Evolutionary conservation across 495 filamentous ascomycete species (phyloP).

Genomic region (Penicillium bovifimosum): DNA sequence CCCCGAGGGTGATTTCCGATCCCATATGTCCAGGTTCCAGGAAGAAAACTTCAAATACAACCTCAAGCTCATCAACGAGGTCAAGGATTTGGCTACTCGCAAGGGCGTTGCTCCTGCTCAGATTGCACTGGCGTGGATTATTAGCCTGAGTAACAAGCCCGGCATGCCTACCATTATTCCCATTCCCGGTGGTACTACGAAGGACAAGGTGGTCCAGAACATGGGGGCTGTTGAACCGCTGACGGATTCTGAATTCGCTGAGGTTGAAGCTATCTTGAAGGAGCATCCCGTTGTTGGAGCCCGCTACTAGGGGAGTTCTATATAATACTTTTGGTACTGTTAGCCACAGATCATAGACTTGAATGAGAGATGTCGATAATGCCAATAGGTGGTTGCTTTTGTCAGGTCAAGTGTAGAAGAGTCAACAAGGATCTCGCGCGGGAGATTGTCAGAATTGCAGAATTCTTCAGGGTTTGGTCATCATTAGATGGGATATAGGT

Average conservation of each 20-base stretch:
- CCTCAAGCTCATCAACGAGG: slow-evolving; percentile 58
- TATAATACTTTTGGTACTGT: not conserved
- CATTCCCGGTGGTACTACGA: slow-evolving; percentile 65
- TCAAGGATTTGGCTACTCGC: slow-evolving; percentile 59
- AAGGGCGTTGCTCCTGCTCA: slow-evolving; percentile 72
- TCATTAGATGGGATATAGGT: slow-evolving; percentile 13
- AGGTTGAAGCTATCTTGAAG: slow-evolving; percentile 41
- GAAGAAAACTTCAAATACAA: slow-evolving; percentile 68
- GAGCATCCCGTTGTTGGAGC: slow-evolving; percentile 33
- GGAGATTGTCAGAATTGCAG: slow-evolving; percentile 55
- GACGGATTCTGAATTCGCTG: slow-evolving; percentile 39
- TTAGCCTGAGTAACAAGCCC: slow-evolving; percentile 46
- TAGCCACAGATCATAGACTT: slow-evolving; percentile 1
- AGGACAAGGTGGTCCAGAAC: slow-evolving; percentile 44
- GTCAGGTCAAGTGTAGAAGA: slow-evolving; percentile 56
- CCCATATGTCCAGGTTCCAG: slow-evolving; percentile 56
- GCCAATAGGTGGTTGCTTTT: not conserved
- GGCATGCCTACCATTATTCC: slow-evolving; percentile 71
- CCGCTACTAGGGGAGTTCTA: slow-evolving; percentile 23
- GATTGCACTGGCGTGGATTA: slow-evolving; percentile 72
- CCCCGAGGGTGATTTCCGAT: slow-evolving; percentile 52
- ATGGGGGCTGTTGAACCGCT: slow-evolving; percentile 31
- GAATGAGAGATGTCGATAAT: not conserved
- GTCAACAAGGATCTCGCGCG: slow-evolving; percentile 47
- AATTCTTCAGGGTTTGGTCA: slow-evolving; percentile 50